phyloP scores from a whole-genome alignment of 345 rosid species.

The Microthlaspi erraticum region DNA sequence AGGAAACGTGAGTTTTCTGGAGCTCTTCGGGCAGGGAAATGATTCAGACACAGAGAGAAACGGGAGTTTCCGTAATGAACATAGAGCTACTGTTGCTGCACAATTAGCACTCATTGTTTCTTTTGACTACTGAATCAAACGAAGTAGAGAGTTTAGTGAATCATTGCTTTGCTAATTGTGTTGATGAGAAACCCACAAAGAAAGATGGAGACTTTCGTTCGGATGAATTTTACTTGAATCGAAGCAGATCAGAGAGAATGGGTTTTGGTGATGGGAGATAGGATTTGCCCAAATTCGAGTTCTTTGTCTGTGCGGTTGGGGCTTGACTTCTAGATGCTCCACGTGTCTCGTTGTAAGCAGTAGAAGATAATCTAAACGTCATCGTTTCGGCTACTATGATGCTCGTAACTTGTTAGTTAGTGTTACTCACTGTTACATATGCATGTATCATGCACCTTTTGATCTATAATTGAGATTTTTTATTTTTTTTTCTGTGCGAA shows the following conservation, averaged over 20 bases:
- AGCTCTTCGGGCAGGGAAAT: constrained; percentile 52
- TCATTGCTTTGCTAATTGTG: constrained; percentile 24
- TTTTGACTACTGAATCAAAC: constrained; percentile 8
- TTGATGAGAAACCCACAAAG: constrained; percentile 26
- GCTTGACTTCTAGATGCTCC: constrained; percentile 27
- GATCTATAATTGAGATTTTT: no score
- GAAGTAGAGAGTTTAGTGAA: constrained; percentile 30
- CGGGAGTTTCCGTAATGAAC: constrained; percentile 58
- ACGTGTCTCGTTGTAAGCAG: constrained; percentile 13
- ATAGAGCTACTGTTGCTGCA: constrained; percentile 15
- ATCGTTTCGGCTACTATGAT: no score
- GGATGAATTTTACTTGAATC: background rate
- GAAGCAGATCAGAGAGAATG: constrained; percentile 31
- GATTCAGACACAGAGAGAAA: constrained; percentile 57
- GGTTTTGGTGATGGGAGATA: constrained; percentile 39
- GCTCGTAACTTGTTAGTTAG: no score
- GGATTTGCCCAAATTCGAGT: constrained; percentile 26
- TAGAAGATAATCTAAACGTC: constrained; percentile 18
- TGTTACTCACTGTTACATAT: no score
- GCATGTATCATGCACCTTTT: no score
- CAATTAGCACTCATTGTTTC: constrained; percentile 27
- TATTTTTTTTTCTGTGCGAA: no score
- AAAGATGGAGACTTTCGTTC: constrained; percentile 30
- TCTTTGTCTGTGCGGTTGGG: constrained; percentile 39
- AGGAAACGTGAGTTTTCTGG: constrained; percentile 46